Evolutionary conservation across 139 green algal species (phyloP).

Genomic region (Desmodesmus armatus): DNA sequence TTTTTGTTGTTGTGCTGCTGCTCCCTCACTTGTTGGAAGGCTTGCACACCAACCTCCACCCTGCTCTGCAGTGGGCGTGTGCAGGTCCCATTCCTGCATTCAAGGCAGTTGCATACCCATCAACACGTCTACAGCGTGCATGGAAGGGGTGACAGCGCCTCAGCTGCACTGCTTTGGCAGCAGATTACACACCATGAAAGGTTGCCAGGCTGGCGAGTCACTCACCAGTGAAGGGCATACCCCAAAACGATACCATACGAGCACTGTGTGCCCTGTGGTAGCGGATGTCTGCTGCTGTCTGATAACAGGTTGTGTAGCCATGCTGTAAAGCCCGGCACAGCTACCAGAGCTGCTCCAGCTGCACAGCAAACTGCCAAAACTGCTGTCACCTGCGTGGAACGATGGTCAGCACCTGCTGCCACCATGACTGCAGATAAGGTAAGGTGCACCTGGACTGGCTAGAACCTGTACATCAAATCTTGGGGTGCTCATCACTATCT

Average conservation of each 20-base stretch:
- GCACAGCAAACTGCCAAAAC: not conserved
- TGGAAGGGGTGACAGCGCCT: not conserved
- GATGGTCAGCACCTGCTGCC: too few relatives aligned
- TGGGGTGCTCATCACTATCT: too few relatives aligned
- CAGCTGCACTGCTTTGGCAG: not conserved
- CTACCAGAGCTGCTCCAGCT: not conserved
- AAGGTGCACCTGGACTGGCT: too few relatives aligned
- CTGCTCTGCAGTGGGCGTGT: slow-evolving; percentile 36
- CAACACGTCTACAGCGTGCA: not conserved
- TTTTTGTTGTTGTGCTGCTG: too few relatives aligned
- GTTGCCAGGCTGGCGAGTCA: not conserved
- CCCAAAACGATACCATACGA: slow-evolving; percentile 34
- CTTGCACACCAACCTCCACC: slow-evolving; percentile 36
- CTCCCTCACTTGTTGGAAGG: slow-evolving; percentile 25
- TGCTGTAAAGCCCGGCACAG: slow-evolving; percentile 5
- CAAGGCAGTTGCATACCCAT: not conserved
- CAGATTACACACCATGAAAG: not conserved
- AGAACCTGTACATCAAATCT: too few relatives aligned
- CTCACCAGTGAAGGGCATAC: slow-evolving; percentile 43
- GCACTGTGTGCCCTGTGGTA: not conserved
- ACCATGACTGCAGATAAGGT: too few relatives aligned
- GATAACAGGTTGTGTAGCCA: slow-evolving; percentile 44
- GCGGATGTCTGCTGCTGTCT: slow-evolving; percentile 11
- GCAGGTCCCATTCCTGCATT: slow-evolving; percentile 41
- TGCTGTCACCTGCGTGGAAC: too few relatives aligned